Conservation (phyloP, 2,329 filamentous ascomycete genomes). For the Fusarium circinatum region DNA sequence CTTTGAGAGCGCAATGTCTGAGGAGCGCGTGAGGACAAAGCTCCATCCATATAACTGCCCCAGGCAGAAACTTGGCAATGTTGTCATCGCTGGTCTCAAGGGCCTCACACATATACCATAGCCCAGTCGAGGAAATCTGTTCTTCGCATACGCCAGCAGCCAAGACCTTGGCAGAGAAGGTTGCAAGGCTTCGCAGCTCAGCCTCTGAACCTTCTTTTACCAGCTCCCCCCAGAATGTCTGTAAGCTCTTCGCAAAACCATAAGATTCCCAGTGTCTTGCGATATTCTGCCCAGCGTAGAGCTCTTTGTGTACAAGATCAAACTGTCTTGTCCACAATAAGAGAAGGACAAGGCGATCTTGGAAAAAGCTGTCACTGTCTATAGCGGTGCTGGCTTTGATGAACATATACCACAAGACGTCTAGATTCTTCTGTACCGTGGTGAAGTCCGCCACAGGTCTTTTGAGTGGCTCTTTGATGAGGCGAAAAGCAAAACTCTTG, state of each 20-base stretch:
- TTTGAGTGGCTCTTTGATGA: background rate
- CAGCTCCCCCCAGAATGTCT: background rate
- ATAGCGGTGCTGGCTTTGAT: background rate
- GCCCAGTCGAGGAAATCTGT: background rate
- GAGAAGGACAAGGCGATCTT: background rate
- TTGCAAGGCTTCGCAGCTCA: background rate
- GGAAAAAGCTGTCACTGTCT: background rate
- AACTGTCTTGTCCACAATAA: slow-evolving; percentile 4
- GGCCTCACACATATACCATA: slow-evolving; percentile 5
- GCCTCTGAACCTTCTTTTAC: background rate
- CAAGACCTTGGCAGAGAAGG: slow-evolving; percentile 5
- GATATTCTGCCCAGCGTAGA: background rate
- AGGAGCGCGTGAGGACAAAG: background rate
- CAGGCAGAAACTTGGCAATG: background rate
- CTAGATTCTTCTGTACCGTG: background rate
- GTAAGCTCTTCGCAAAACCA: background rate
- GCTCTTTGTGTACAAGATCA: background rate
- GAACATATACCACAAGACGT: background rate
- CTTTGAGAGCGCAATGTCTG: background rate
- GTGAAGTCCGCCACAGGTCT: background rate
- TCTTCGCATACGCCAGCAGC: background rate
- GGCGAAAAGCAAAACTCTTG: background rate
- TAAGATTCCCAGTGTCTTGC: slow-evolving; percentile 1
- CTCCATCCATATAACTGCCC: slow-evolving; percentile 1
- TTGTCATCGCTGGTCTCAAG: background rate